Percentiles rank a stretch among this genome's conserved stretches.
phyloP scores from a whole-genome alignment of 371 early-diverging fungal genomes.

The Mortierella sp. region DNA sequence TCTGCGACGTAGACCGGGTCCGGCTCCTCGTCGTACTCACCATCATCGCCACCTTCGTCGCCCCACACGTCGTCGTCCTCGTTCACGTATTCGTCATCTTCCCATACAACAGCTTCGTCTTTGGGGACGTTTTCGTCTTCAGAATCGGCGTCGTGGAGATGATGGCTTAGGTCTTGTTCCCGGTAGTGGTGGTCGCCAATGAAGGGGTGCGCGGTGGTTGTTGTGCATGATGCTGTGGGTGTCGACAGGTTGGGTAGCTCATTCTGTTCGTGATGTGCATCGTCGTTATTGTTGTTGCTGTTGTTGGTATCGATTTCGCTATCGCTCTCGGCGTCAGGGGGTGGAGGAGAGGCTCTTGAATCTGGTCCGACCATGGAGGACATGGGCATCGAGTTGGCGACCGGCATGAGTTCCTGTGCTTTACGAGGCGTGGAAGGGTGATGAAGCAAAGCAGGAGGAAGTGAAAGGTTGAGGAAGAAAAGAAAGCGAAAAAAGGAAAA shows the following conservation, averaged over 20 bases:
- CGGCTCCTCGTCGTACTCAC: background rate
- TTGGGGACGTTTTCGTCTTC: background rate
- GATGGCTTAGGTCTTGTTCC: background rate
- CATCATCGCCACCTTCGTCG: background rate
- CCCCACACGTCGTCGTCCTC: background rate
- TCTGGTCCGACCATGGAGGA: background rate
- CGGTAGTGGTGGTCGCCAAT: background rate
- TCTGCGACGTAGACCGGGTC: constrained; percentile 20
- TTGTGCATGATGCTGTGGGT: background rate
- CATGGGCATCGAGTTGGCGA: background rate
- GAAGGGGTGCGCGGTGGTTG: background rate
- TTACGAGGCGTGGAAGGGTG: background rate
- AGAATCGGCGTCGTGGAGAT: background rate
- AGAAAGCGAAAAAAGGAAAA: background rate
- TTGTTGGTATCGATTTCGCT: background rate
- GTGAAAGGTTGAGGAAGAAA: too few species aligned
- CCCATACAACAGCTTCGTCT: background rate
- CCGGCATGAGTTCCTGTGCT: background rate
- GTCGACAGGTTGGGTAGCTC: background rate
- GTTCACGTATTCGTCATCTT: background rate
- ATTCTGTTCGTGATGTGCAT: background rate
- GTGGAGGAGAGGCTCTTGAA: background rate
- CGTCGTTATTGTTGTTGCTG: background rate
- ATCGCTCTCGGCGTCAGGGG: background rate
- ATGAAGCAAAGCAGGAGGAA: too few species aligned